These are phyloP conservation scores for Furcasterigmium sp. DNA, from an alignment of 2,329 filamentous ascomycete species.

Conservation along the genomic window DNA sequence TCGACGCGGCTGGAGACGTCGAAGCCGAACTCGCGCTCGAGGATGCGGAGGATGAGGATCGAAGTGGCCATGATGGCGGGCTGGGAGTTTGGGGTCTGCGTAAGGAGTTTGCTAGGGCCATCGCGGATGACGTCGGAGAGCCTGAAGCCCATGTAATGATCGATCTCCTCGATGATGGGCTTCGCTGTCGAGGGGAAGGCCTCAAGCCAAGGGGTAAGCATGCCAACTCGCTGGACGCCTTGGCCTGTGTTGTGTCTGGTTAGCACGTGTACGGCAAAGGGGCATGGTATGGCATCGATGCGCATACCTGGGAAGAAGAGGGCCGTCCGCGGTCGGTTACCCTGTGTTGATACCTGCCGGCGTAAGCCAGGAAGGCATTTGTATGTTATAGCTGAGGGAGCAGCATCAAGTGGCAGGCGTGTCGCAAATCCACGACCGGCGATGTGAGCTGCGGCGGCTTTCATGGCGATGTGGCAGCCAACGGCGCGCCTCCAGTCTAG, in stretches of 20 bases:
- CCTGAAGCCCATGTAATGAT: slow-evolving; percentile 67
- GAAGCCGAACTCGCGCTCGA: slow-evolving; percentile 83
- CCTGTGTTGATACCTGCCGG: slow-evolving; percentile 24
- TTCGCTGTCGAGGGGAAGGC: slow-evolving; percentile 75
- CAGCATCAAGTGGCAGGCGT: too few species aligned
- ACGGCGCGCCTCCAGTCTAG: slow-evolving; percentile 10
- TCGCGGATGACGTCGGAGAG: slow-evolving; percentile 74
- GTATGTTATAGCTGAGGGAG: neutral
- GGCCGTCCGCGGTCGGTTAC: slow-evolving; percentile 42
- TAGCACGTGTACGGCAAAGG: neutral
- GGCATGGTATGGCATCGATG: too few species aligned
- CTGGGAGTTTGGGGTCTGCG: slow-evolving; percentile 81
- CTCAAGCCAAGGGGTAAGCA: slow-evolving; percentile 80
- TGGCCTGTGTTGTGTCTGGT: slow-evolving; percentile 52
- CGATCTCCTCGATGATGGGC: slow-evolving; percentile 80
- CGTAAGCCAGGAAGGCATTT: slow-evolving; percentile 2
- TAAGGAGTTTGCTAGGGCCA: slow-evolving; percentile 72
- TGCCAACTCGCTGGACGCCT: slow-evolving; percentile 83
- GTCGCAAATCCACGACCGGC: slow-evolving; percentile 6
- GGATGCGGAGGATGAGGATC: slow-evolving; percentile 79
- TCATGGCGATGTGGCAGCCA: slow-evolving; percentile 11
- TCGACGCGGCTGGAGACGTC: slow-evolving; percentile 65
- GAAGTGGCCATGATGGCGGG: slow-evolving; percentile 96
- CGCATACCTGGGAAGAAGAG: slow-evolving; percentile 57
- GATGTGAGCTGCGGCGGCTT: slow-evolving; percentile 9